Evolutionary conservation across 140 eudicot species (phyloP), one percentile per base, ranked within the genome.

Genomic region (Erigeron philadelphicus): DNA sequence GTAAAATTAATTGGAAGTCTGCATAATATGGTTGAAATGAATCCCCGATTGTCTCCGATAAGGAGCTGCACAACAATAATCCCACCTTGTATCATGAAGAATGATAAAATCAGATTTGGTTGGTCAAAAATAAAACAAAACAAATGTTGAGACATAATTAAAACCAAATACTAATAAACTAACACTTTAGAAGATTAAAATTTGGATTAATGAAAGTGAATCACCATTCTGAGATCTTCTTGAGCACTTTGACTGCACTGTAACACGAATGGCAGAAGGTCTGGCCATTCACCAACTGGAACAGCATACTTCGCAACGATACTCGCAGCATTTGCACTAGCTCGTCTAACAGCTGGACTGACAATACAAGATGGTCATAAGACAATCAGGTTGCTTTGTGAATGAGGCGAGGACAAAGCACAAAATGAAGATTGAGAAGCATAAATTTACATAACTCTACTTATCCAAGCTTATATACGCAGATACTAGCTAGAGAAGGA

Each of bases 211-310:
- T 64, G 11, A 64, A 64, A 71, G 66, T 50, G 50, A 50, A 61
- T 13, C 75, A 90, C 97, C 84, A 88, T 95, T 81, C 96, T 82
- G 55, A 85, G 87, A 42, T 91, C 97, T 84, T 85, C 96, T 76
- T 88, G 95, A 44, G 90, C 75, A 73, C 95, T 91, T 52, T 83
- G 90, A 85, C 96, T 82, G 79, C 90, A 88, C 42, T 82, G 84
- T 72, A 90, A 88, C 49, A 91, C 74, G 58, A 88, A 91, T 44
- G 95, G 97, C 67, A 91, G 78, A 58, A 92, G 79, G 64, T 92
- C 98, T 68, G 95, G 90, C 96, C 98, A 92, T 57, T 92, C 96
- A 23, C 96, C 98, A 6, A 84, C 75, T 71, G 96, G 98, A 70
- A 92, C 95, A 13, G 95, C 85, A 88, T 81, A 81, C 76, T 92